phyloP scores from a whole-genome alignment of 2,329 filamentous ascomycete species.

The Parastagonospora nodorum region DNA sequence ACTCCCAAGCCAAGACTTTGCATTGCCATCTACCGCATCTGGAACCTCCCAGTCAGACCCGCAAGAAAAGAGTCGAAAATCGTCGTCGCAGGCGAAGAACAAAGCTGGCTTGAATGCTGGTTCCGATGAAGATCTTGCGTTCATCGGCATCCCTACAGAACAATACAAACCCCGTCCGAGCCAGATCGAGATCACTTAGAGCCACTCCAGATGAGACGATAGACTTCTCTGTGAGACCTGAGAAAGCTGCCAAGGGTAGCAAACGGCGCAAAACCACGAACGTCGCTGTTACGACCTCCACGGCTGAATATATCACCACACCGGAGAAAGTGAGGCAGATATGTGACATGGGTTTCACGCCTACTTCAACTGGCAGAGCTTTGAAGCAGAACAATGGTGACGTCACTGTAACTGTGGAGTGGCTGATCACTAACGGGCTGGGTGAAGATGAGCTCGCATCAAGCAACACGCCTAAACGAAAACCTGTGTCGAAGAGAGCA shows the following conservation, averaged over 20 bases:
- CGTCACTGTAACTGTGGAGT: constrained; percentile 36
- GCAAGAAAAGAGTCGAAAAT: background rate
- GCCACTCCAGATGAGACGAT: constrained; percentile 22
- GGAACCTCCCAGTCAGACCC: background rate
- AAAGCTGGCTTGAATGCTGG: background rate
- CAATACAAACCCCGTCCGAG: constrained; percentile 44
- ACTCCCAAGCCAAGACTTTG: background rate
- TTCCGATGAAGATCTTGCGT: constrained; percentile 33
- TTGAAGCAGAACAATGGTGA: constrained; percentile 34
- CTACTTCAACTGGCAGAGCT: constrained; percentile 31
- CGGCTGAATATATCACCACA: constrained; percentile 16
- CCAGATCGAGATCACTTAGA: constrained; percentile 42
- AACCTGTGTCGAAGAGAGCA: background rate
- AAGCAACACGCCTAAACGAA: constrained; percentile 16
- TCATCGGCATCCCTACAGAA: constrained; percentile 35
- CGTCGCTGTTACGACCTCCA: constrained; percentile 1
- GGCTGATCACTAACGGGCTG: constrained; percentile 34
- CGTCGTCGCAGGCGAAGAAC: constrained; percentile 7
- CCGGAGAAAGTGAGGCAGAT: constrained; percentile 39
- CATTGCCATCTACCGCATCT: background rate
- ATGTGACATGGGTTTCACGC: constrained; percentile 45
- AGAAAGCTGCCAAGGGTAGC: constrained; percentile 27
- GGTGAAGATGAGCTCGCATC: constrained; percentile 37
- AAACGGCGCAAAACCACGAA: constrained; percentile 32
- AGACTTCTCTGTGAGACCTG: constrained; percentile 37